A percentile compares a stretch with the other conserved stretches of the same genome.
Conservation (phyloP, 1,139 yeast species). For the Blastobotrys indianensis region DNA sequence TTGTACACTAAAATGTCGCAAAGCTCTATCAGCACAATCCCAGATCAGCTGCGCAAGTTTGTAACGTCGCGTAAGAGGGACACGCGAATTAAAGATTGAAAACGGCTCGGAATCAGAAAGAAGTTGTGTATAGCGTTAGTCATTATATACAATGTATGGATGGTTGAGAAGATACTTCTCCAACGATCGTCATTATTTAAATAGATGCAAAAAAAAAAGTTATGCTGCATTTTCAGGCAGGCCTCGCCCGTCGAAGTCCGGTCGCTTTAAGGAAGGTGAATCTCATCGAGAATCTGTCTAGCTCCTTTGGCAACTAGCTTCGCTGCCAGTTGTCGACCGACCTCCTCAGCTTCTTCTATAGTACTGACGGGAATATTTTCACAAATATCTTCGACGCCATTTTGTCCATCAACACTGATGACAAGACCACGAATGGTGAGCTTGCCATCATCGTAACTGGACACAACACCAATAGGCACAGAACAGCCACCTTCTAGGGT, state of each 20-base stretch:
- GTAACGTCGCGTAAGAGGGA: not conserved
- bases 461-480: conserved; percentile 88
- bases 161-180: not conserved
- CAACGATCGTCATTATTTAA: not conserved
- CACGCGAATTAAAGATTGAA: not conserved
- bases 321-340: conserved; percentile 69
- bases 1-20: conserved; percentile 43
- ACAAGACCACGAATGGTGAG: conserved; percentile 61
- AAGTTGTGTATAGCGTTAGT: not conserved
- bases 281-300: conserved; percentile 69
- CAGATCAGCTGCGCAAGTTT: conserved; percentile 45
- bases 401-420: conserved; percentile 76
- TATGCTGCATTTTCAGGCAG: not conserved
- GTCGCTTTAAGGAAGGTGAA: conserved; percentile 58
- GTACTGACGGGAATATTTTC: conserved; percentile 31
- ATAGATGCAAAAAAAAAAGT: not conserved
- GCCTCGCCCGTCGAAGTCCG: not conserved
- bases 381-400: conserved; percentile 53
- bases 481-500: conserved; percentile 96
- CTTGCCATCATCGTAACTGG: conserved; percentile 43
- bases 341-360: conserved; percentile 58
- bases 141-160: not conserved
- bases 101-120: not conserved
- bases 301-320: conserved; percentile 72
- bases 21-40: conserved; percentile 41